phyloP scores from a whole-genome alignment of 345 rosid species.

The Bretschneidera sinensis region DNA sequence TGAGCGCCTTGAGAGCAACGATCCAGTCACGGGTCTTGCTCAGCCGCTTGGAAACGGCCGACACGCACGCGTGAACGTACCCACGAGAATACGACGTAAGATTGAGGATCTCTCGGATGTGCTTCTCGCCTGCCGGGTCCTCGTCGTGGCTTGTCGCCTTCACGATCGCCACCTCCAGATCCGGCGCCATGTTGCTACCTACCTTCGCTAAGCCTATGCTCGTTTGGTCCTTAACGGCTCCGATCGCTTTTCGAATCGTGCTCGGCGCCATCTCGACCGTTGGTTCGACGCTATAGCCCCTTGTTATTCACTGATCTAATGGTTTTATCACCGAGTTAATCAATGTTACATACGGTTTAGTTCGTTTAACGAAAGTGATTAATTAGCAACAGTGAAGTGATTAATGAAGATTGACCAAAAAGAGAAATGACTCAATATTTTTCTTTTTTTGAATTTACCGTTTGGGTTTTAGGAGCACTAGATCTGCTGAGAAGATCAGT shows the following conservation, averaged over 20 bases:
- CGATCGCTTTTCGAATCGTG: conserved; percentile 76
- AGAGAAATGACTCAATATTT: background rate
- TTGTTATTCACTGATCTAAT: conserved; percentile 8
- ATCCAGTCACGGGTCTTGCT: conserved; percentile 88
- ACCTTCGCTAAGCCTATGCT: conserved; percentile 75
- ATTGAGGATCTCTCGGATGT: conserved; percentile 73
- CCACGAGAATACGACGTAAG: conserved; percentile 76
- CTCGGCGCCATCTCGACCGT: conserved; percentile 56
- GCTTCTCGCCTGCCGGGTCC: conserved; percentile 73
- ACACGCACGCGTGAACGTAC: conserved; percentile 67
- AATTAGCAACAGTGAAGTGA: background rate
- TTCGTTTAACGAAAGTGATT: conserved; percentile 3
- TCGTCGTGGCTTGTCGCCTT: conserved; percentile 97
- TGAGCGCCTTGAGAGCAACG: conserved; percentile 76
- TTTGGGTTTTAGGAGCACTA: background rate
- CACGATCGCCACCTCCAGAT: conserved; percentile 88
- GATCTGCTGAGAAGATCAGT: conserved; percentile 27
- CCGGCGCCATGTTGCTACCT: conserved; percentile 79
- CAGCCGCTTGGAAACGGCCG: conserved; percentile 65
- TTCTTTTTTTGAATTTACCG: conserved; percentile 11
- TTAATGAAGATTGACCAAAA: conserved; percentile 1
- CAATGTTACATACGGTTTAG: background rate
- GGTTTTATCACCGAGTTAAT: background rate
- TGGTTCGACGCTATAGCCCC: conserved; percentile 1
- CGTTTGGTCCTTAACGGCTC: conserved; percentile 77